Percentiles rank a stretch among this genome's conserved stretches.
Conservation (phyloP, 2,329 filamentous ascomycete genomes). For the Arthrobotrys musiformis region DNA sequence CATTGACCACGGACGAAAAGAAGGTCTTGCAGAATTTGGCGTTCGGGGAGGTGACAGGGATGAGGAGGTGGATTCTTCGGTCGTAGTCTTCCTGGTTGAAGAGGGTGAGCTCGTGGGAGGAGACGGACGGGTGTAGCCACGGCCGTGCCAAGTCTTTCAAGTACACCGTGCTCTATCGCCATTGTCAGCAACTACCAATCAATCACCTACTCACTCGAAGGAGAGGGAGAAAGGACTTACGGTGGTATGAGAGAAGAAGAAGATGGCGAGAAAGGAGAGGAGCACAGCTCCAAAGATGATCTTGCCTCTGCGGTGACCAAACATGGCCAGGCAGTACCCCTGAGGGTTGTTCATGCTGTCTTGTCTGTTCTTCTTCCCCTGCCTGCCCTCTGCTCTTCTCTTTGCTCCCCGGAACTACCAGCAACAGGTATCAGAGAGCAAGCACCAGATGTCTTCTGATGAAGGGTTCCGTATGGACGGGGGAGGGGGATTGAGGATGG, state of each 20-base stretch:
- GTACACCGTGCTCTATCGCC: constrained; percentile 10
- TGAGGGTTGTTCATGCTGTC: constrained; percentile 55
- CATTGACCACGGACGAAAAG: constrained; percentile 52
- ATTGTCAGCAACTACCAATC: not conserved
- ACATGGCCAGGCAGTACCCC: constrained; percentile 53
- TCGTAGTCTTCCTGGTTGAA: constrained; percentile 51
- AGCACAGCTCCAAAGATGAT: constrained; percentile 38
- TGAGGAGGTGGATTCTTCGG: constrained; percentile 44
- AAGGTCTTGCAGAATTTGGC: constrained; percentile 53
- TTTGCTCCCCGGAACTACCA: no score
- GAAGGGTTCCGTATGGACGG: no score
- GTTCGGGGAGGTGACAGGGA: constrained; percentile 48
- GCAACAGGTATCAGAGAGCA: no score
- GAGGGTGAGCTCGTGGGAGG: constrained; percentile 47
- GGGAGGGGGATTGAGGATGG: no score
- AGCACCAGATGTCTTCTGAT: no score
- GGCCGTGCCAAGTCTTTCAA: constrained; percentile 30
- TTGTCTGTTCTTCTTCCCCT: no score
- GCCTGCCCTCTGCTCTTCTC: no score
- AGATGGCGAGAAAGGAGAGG: constrained; percentile 25
- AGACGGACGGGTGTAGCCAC: constrained; percentile 46
- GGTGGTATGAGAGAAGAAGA: constrained; percentile 33
- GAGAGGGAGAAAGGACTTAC: not conserved
- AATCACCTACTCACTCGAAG: no score
- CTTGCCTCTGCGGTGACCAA: constrained; percentile 52